A percentile compares a stretch with the other conserved stretches of the same genome.
phyloP scores from a whole-genome alignment of 2,329 filamentous ascomycete species.

The Lasiodiplodia citricola region DNA sequence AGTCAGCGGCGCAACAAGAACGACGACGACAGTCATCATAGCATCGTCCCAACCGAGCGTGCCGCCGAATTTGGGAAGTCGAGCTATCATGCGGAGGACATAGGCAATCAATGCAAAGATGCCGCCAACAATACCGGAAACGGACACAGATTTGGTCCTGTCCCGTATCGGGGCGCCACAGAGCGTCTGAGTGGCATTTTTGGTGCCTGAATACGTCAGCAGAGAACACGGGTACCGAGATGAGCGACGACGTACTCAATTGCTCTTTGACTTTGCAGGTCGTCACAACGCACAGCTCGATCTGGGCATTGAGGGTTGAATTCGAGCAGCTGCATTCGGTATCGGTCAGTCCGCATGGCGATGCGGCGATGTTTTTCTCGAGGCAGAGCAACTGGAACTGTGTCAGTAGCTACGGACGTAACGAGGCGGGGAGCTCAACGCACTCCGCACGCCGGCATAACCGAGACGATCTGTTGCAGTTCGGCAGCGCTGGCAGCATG shows the following conservation, averaged over 20 bases:
- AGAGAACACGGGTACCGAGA: background rate
- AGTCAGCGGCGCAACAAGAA: slow-evolving; percentile 36
- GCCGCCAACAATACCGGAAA: slow-evolving; percentile 40
- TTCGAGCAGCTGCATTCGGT: slow-evolving; percentile 35
- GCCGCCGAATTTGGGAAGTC: slow-evolving; percentile 43
- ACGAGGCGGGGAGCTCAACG: background rate
- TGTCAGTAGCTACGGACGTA: slow-evolving; percentile 17
- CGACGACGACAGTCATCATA: slow-evolving; percentile 45
- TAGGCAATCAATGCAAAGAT: slow-evolving; percentile 42
- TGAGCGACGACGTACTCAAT: slow-evolving; percentile 32
- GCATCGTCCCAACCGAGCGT: slow-evolving; percentile 47
- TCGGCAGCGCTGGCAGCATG: slow-evolving; percentile 9
- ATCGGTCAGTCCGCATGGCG: slow-evolving; percentile 35
- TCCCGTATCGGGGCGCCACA: slow-evolving; percentile 45
- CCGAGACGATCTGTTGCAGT: slow-evolving; percentile 6
- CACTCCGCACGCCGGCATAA: slow-evolving; percentile 21
- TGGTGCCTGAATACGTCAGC: slow-evolving; percentile 38
- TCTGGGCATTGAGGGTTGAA: slow-evolving; percentile 29
- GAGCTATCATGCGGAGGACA: slow-evolving; percentile 43
- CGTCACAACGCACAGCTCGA: slow-evolving; percentile 33
- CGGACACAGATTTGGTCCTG: slow-evolving; percentile 41
- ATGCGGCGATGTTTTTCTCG: slow-evolving; percentile 31
- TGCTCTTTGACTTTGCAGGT: slow-evolving; percentile 36
- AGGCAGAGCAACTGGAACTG: slow-evolving; percentile 34
- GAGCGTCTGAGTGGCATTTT: slow-evolving; percentile 45